phyloP scores from a whole-genome alignment of 2,329 filamentous ascomycete genomes.

The Nemania sp. region DNA sequence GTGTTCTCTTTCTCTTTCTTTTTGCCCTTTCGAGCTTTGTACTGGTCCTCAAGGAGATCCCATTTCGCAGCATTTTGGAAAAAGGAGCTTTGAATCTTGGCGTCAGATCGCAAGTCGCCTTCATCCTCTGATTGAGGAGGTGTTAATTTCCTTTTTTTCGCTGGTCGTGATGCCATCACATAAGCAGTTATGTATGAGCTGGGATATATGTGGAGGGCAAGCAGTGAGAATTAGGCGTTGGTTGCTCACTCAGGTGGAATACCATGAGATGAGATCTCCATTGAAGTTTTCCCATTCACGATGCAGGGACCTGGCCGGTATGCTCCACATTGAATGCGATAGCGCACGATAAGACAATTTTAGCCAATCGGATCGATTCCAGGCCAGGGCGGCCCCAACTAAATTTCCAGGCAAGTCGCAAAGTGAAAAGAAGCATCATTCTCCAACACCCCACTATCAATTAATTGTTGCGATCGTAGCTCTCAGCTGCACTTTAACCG shows the following conservation, averaged over 20 bases:
- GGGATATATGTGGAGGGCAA: neutral
- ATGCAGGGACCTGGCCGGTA: slow-evolving; percentile 20
- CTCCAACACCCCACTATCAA: slow-evolving; percentile 28
- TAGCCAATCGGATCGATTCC: slow-evolving; percentile 33
- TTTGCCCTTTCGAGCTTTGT: slow-evolving; percentile 71
- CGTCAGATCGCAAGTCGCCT: slow-evolving; percentile 37
- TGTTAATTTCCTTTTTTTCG: slow-evolving; percentile 62
- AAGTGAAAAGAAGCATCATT: slow-evolving; percentile 16
- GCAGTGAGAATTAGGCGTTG: neutral
- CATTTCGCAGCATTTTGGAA: slow-evolving; percentile 77
- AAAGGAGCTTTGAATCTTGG: slow-evolving; percentile 63
- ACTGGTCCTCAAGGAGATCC: slow-evolving; percentile 85
- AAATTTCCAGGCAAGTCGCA: slow-evolving; percentile 31
- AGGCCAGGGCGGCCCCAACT: slow-evolving; percentile 30
- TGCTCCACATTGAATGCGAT: slow-evolving; percentile 18
- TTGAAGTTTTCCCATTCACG: slow-evolving; percentile 20
- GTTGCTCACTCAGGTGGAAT: neutral
- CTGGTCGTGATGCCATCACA: slow-evolving; percentile 52
- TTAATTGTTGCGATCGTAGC: slow-evolving; percentile 11
- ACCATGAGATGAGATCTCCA: slow-evolving; percentile 3
- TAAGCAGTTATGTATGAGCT: neutral
- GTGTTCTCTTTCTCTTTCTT: slow-evolving; percentile 72
- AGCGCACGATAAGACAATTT: slow-evolving; percentile 12
- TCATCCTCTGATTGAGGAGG: slow-evolving; percentile 55
- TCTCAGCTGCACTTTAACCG: neutral